Evolutionary conservation across 768 basidiomycete genomes (phyloP).

Genomic region (Hortiboletus flavorubellus): DNA sequence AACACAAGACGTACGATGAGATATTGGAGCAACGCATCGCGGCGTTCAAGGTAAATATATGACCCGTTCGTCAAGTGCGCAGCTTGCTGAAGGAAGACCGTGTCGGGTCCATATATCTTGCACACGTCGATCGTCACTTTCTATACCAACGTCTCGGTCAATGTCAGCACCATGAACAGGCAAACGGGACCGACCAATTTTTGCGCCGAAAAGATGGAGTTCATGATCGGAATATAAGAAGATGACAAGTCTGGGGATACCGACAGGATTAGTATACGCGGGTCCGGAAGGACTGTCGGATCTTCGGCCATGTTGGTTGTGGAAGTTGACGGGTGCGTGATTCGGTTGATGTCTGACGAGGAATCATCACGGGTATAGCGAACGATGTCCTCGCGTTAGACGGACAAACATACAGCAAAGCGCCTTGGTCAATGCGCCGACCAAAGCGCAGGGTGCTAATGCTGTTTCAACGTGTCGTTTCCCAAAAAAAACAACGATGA

Average conservation of each 20-base stretch:
- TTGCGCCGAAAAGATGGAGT: constrained; percentile 97
- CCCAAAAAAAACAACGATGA: background rate
- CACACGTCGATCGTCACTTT: constrained; percentile 97
- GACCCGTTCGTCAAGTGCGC: constrained; percentile 93
- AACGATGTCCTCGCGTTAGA: background rate
- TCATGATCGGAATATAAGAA: constrained; percentile 98
- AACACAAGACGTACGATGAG: constrained; percentile 54
- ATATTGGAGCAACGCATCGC: constrained; percentile 89
- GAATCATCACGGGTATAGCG: constrained; percentile 19
- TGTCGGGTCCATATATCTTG: constrained; percentile 84
- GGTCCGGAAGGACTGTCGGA: constrained; percentile 38
- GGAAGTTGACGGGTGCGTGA: constrained; percentile 37
- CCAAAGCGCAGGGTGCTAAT: constrained; percentile 65
- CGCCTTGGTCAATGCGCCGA: constrained; percentile 88
- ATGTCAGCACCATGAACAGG: background rate
- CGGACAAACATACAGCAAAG: constrained; percentile 66
- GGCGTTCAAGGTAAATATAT: constrained; percentile 79
- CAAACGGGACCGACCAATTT: constrained; percentile 64
- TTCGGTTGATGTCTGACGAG: constrained; percentile 64
- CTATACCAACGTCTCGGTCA: constrained; percentile 43
- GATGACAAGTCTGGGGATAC: constrained; percentile 87
- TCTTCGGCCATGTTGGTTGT: constrained; percentile 30
- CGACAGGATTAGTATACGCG: constrained; percentile 74
- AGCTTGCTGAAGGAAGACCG: constrained; percentile 96
- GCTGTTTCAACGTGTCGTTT: constrained; percentile 4